Evolutionary conservation across 192 early-diverging fungal genomes (phyloP).

Genomic region (Coemansia sp.): DNA sequence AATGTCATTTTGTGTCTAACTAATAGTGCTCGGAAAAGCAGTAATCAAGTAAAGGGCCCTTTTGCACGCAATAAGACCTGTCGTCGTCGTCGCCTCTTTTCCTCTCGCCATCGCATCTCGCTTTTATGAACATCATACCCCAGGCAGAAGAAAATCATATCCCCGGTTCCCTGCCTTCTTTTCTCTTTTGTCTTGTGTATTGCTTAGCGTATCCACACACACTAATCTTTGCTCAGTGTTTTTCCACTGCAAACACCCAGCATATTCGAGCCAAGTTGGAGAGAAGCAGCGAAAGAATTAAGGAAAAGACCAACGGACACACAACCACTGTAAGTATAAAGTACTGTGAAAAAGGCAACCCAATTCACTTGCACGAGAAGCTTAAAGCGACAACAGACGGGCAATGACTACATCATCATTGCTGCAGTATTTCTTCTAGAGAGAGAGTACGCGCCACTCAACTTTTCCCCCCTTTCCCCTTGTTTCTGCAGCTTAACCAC

Average conservation of each 20-base stretch:
- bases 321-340: no score
- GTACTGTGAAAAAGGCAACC: no score
- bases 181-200: not conserved
- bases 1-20: not conserved
- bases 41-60: not conserved
- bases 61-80: not conserved
- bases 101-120: not conserved
- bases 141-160: not conserved
- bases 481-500: not conserved
- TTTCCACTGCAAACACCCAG: no score
- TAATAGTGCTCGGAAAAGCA: not conserved
- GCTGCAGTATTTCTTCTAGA: no score
- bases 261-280: no score
- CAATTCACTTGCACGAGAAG: not conserved
- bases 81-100: not conserved
- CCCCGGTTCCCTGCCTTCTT: not conserved
- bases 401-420: no score
- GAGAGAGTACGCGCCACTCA: constrained; percentile 3
- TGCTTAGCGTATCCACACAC: no score
- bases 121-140: not conserved
- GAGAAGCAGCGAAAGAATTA: no score
- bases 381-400: not conserved
- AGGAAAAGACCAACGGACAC: no score
- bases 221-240: no score
- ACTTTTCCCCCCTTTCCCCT: not conserved